Evolutionary conservation across 305 asterid genomes (phyloP), one percentile per base, ranked within the genome.

Genomic region (Fraxinus baroniana): DNA sequence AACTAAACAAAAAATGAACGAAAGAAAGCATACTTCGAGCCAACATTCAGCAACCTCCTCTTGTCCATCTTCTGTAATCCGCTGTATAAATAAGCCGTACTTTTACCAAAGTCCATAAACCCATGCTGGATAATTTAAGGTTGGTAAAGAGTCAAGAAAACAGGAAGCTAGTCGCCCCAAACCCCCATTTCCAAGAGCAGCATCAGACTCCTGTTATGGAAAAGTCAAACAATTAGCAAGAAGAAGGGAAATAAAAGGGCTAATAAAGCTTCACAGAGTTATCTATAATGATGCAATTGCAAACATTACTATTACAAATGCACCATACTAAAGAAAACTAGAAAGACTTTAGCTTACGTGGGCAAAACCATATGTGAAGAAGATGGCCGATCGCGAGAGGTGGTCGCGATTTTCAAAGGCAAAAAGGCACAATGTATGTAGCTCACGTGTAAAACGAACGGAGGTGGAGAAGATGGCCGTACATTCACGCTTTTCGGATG

Each of bases 141-240:
- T 93, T 62, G 98, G 97, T 88, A 94, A 81, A 71, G 97, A 93
- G 84, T 94, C 97, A 78, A 94, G 92, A 85, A 94, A 94, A 90
- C 98, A 92, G 84, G 98, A 93, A 80, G 98, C 98, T 79, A 94
- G 98, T 82, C 97, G 89, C 41, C 98, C 98, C 80, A 94, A 86
- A 49, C 98, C 97, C 78, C 98, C 98, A 87, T 93, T 94, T 79
- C 98, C 97, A 73, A 94, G 95, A 84, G 97, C 97, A 70, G 98
- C 97, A 87, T 93, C 97, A 66, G 91, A 93, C 86, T 94, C 97
- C 98, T 35, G 41, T 9, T 22, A 82, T 57, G 77, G 72, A 79
- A 72, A 28, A 79, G 12, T 76, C 68, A 79, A 26, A 8, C 36
- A 84, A 33, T 77, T 75, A 79, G 83, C 49, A 4, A 39, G 6